Conservation (phyloP, 2,329 filamentous ascomycete genomes). For the Cordyceps cicadae region DNA sequence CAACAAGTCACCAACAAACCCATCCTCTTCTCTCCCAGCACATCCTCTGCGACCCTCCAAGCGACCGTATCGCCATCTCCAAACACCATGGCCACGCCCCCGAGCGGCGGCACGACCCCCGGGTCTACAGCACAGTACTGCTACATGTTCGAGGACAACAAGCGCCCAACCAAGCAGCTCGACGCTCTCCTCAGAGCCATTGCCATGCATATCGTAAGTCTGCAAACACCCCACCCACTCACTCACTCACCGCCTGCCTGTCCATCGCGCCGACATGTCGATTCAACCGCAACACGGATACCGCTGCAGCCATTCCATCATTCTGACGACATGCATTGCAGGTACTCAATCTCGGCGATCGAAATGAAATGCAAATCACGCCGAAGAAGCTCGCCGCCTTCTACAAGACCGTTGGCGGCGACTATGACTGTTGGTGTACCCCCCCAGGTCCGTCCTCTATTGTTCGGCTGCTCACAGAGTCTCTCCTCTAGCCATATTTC, state of each 20-base stretch:
- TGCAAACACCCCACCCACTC: background rate
- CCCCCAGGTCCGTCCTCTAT: background rate
- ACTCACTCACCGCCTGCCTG: slow-evolving; percentile 9
- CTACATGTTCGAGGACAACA: slow-evolving; percentile 60
- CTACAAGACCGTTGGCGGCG: slow-evolving; percentile 65
- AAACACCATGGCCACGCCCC: slow-evolving; percentile 19
- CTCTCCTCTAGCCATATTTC: slow-evolving; percentile 55
- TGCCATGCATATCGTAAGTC: slow-evolving; percentile 59
- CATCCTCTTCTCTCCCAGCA: background rate
- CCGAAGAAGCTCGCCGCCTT: slow-evolving; percentile 68
- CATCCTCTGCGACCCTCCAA: background rate
- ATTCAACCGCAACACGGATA: background rate
- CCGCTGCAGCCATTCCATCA: background rate
- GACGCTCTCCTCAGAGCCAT: slow-evolving; percentile 62
- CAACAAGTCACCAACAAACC: background rate
- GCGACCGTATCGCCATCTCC: slow-evolving; percentile 3
- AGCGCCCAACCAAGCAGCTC: slow-evolving; percentile 58
- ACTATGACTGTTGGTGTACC: slow-evolving; percentile 56
- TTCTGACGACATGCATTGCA: slow-evolving; percentile 21
- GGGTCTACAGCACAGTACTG: slow-evolving; percentile 40
- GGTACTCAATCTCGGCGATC: slow-evolving; percentile 52
- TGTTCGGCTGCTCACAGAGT: background rate
- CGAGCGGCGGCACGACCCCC: slow-evolving; percentile 13
- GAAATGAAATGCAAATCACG: slow-evolving; percentile 43
- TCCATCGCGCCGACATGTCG: background rate